Evolutionary conservation across 306 rosid genomes (phyloP).

Genomic region (Quercus wislizeni): DNA sequence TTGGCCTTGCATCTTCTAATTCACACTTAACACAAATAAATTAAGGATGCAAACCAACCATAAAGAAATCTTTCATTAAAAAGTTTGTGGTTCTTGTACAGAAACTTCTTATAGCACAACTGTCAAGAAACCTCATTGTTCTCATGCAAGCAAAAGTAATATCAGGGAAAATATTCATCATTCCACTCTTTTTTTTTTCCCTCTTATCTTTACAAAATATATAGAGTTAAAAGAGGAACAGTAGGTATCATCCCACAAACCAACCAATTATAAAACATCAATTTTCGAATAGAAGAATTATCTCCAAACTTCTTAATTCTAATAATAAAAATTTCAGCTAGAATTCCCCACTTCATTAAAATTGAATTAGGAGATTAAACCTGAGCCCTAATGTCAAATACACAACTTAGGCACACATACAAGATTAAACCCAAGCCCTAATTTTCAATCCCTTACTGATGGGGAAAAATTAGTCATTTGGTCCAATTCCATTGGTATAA

Average conservation of each 20-base stretch:
- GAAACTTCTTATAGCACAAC: too few species aligned
- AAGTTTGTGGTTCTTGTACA: too few species aligned
- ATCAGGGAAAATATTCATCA: too few species aligned
- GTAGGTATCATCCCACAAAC: too few species aligned
- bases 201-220: too few species aligned
- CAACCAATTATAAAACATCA: too few species aligned
- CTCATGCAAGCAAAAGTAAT: too few species aligned
- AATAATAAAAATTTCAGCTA: neutral
- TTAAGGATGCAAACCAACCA: neutral
- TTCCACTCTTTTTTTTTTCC: too few species aligned
- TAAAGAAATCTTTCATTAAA: neutral
- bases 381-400: neutral
- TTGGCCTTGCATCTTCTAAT: neutral
- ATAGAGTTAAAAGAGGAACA: too few species aligned
- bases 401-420: neutral
- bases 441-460: neutral
- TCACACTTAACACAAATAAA: neutral
- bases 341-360: neutral
- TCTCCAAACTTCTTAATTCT: neutral
- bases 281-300: neutral
- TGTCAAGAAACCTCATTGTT: too few species aligned
- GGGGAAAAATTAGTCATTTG: neutral
- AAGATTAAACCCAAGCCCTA: neutral
- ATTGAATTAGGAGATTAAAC: neutral
- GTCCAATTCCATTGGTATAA: neutral